Base-by-base conservation (phyloP, 2,329 filamentous ascomycete genomes). In the Penicillium oxalicum region DNA sequence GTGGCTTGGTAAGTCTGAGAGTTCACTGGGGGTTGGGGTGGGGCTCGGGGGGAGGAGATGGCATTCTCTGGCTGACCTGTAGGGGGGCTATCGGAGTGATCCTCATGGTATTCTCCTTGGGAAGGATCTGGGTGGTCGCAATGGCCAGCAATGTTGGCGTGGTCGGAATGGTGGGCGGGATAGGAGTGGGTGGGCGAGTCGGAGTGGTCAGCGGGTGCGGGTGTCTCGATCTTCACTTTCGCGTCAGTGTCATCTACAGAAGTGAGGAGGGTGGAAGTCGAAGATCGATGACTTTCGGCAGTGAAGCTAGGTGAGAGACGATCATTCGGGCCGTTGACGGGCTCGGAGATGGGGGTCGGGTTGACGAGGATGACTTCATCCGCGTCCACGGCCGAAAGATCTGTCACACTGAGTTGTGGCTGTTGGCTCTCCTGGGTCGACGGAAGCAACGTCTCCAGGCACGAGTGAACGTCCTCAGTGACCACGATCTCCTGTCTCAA, bases 211-310 rank as follows among this genome's bases (percentile, higher is more conserved):
- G 29, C 42, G 11, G 54, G 51, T n/a, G 41, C 39, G 4, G 38
- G 13, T 29, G 57, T 55, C 24, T 63, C 57, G 6, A 49, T 41
- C 45, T 62, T 64, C 33, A 59, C 40, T 8, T 54, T 52, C 4
- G 51, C 40, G 9, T 47, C 49, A 12, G 42, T 47, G 11, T 66
- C 66, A 38, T 56, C 64, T 9, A 69, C 55, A 3, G 69, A 72
- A 11, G 70, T 72, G n/a, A 61, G 59, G 1, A 63, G 49, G 9
- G 66, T 72, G 8, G 69, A 71, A 27, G 59, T 58, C 5, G 65
- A 66, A 27, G 66, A 65, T 13, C 47, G 57, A 34, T 66, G 60
- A 12, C 64, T 67, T 27, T 67, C 63, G 35, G 64, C 67, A 27
- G 57, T 59, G 25, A 61, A 64, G n/a, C 50, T 51, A 28, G 63